phyloP scores from a whole-genome alignment of 2,329 filamentous ascomycete species.

The Chrysoporthe cubensis region DNA sequence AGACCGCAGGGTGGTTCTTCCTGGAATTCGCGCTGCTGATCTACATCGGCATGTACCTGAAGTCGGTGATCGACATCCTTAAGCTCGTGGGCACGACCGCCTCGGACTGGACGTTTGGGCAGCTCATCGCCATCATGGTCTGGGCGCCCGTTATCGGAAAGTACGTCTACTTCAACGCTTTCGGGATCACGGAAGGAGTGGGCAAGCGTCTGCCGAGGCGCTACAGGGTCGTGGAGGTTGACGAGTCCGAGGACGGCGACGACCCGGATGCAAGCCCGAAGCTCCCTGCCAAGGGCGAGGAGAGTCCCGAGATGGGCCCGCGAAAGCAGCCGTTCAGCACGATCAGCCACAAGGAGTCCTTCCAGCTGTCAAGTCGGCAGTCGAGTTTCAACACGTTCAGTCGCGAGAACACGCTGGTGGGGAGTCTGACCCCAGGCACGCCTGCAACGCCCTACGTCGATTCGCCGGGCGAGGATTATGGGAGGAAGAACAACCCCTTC shows the following conservation, averaged over 20 bases:
- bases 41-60: constrained; percentile 28
- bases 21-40: constrained; percentile 28
- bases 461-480: constrained; percentile 5
- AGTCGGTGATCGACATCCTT: constrained; percentile 24
- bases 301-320: constrained; percentile 11
- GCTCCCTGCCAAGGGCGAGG: constrained; percentile 3
- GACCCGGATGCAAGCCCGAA: constrained; percentile 1
- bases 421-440: constrained; percentile 6
- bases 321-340: constrained; percentile 12
- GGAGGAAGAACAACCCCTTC: constrained; percentile 25
- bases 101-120: constrained; percentile 34
- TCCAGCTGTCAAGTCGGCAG: not conserved
- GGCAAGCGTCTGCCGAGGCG: constrained; percentile 23
- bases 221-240: constrained; percentile 25
- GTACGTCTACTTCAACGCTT: constrained; percentile 25
- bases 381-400: not conserved
- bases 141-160: constrained; percentile 33
- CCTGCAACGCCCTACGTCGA: constrained; percentile 15
- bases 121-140: constrained; percentile 34
- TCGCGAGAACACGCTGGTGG: constrained; percentile 21
- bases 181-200: constrained; percentile 25
- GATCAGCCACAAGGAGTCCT: constrained; percentile 4
- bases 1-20: constrained; percentile 17
- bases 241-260: not conserved
- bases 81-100: constrained; percentile 22